phyloP scores from a whole-genome alignment of 345 rosid genomes.

The Gossypioides kirkii region DNA sequence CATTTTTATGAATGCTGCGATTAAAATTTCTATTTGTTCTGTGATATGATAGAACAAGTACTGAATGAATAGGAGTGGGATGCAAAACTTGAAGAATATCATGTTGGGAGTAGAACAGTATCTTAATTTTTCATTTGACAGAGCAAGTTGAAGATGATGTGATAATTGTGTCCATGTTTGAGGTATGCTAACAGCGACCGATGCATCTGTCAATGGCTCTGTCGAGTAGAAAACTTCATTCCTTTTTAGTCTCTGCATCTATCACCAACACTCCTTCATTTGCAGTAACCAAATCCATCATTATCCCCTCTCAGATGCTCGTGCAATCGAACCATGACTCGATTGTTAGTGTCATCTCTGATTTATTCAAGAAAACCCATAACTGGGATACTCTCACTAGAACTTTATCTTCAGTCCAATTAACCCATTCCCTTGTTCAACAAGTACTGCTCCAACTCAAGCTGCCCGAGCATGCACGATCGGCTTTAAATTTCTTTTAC shows the following conservation, averaged over 20 bases:
- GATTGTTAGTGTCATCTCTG: conserved; percentile 30
- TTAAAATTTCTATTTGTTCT: neutral
- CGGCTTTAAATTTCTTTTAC: conserved; percentile 67
- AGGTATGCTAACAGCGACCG: neutral
- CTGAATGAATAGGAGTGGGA: neutral
- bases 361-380: conserved; percentile 31
- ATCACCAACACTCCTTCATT: neutral
- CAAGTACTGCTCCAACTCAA: conserved; percentile 55
- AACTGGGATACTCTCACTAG: conserved; percentile 55
- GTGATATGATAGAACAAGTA: neutral
- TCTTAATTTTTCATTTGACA: neutral
- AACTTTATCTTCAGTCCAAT: conserved; percentile 30
- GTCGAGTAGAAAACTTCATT: neutral
- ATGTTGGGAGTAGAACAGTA: neutral
- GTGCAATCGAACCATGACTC: conserved; percentile 11
- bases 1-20: neutral
- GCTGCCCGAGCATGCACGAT: conserved; percentile 55
- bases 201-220: neutral
- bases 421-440: conserved; percentile 37
- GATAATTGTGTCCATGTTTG: neutral
- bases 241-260: neutral
- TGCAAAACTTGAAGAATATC: neutral
- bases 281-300: neutral
- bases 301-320: conserved; percentile 8
- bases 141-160: neutral